phyloP scores from a whole-genome alignment of 805 yeast genomes.

The Hanseniaspora hatyaiensis region DNA sequence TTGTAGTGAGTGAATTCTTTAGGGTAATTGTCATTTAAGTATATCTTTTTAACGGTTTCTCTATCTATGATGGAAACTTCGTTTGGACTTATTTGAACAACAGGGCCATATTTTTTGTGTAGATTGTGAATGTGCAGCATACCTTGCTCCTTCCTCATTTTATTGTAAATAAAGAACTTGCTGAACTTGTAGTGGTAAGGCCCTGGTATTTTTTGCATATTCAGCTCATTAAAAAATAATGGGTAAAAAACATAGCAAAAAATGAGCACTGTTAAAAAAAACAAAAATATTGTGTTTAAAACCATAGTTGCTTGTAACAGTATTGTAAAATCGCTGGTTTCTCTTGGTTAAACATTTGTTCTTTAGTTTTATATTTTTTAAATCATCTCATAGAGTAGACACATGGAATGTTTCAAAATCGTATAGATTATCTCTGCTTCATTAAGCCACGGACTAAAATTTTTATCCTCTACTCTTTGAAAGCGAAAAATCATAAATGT shows the following conservation, averaged over 20 bases:
- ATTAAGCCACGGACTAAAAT: no score
- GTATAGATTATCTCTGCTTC: no score
- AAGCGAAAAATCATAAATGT: no score
- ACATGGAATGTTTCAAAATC: no score
- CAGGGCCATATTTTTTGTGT: constrained; percentile 11
- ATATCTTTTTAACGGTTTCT: constrained; percentile 43
- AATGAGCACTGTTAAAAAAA: constrained; percentile 1
- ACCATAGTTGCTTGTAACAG: neutral
- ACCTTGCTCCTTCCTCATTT: constrained; percentile 39
- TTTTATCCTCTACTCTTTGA: no score
- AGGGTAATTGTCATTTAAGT: constrained; percentile 44
- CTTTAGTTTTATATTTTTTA: no score
- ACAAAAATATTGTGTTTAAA: neutral
- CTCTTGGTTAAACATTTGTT: neutral
- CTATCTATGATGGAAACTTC: constrained; percentile 49
- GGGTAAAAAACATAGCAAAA: constrained; percentile 37
- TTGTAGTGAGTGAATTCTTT: constrained; percentile 24
- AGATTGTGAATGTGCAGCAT: constrained; percentile 36
- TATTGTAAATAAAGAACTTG: constrained; percentile 32
- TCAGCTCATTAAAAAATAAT: constrained; percentile 38
- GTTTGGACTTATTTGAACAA: constrained; percentile 16
- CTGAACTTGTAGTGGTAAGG: constrained; percentile 43
- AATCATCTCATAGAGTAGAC: no score
- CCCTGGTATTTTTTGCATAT: constrained; percentile 40
- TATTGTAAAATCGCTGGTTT: neutral